Base-by-base conservation (phyloP, 176 grass and related monocot genomes). In the Raddia guianensis region DNA sequence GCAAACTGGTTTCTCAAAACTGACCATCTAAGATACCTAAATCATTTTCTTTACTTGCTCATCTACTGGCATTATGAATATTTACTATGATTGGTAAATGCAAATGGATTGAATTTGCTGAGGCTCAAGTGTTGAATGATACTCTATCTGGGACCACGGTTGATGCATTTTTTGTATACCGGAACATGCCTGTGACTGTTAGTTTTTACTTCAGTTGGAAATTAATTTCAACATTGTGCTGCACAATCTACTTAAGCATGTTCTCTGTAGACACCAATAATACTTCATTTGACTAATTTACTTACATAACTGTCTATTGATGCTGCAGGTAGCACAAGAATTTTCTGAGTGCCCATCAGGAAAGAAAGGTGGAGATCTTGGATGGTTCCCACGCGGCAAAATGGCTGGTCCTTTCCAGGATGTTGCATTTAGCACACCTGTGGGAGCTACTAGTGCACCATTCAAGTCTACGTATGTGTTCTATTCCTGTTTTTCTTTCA, bases 371-470 rank as follows among this genome's bases (percentile, higher is more conserved):
- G 96, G 96, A 76, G 96, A 98, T 70, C 90, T 98, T 76, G 96
- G 96, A 52, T 98, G 96, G 96, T 98, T 98, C 71, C 92, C 96
- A 0, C 89, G 96, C 5, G 92, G 96, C 12, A 99, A 99, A 89
- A 99, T 95, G 96, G 96, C 96, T 63, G 92, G 96, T 0, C 96
- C 90, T 86, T 99, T 99, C 74, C 90, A 99, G 79, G 96, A 99
- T 54, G 96, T 99, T 76, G 96, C 96, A 46, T 99, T 95, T 50
- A 88, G 49, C 81, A 99, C 96, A 76, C 81, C 88, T 67, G 75
- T 93, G 76, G 96, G 96, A 77, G 81, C 86, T 77, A 89, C 85
- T 33, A 95, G 92, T 55, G 92, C 90, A 72, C 92, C 96, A 59
- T 99, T 99, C 73, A 95, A 99, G 84, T 99, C 96, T 19, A 93